Evolutionary conservation across 495 filamentous ascomycete genomes (phyloP), one percentile per base, ranked within the genome.

Genomic region (Rhizodiscina lignyota): DNA sequence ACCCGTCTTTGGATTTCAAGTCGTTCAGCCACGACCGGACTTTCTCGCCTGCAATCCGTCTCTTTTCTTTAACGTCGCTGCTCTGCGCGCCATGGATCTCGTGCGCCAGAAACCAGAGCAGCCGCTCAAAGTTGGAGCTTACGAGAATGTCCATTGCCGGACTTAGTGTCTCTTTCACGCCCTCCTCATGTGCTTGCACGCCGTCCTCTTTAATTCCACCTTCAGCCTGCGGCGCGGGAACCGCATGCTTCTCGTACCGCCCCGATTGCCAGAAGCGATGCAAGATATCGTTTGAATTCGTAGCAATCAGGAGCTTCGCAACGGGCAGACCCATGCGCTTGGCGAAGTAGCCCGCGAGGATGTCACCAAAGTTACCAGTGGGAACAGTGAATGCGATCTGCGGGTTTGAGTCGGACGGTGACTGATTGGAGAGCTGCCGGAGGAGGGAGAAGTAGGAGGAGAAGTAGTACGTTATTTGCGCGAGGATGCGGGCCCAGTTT

Each of bases 121-220:
- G 65, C 19, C 89, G 70, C 63, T 97, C 89, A 54, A 97, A 94
- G 64, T 97, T 97, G 54, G 77, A 84, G 36, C 73, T 80, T 23
- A 94, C 84, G 10, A 96, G 66, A 36, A 94, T 94, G 53, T 96
- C 89, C 89, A 97, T 97, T 15, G 89, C 89, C 0, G 89, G 87
- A 35, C 70, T 78, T 24, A 83, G 62, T 0, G 89, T 94, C 55
- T 89, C 87, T 56, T 82, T 83, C 35, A 83, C 77, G 31, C 78
- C 80, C 24, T 67, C 67, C 26, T 62, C 62, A 46, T 79, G 68
- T 3, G 77, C 77, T 50, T 80, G 72, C 22, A 56, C 68, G 18
- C 73, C 76, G 44, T 82, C 75, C 21, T 58, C 60, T 3, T 47
- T 50, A 16, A 77, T 41, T 4, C 72, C 74, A 15, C 68, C 72